Percentiles rank a stretch among this genome's conserved stretches.
Conservation (phyloP, 345 rosid species). For the Eucalyptus leucophloia region DNA sequence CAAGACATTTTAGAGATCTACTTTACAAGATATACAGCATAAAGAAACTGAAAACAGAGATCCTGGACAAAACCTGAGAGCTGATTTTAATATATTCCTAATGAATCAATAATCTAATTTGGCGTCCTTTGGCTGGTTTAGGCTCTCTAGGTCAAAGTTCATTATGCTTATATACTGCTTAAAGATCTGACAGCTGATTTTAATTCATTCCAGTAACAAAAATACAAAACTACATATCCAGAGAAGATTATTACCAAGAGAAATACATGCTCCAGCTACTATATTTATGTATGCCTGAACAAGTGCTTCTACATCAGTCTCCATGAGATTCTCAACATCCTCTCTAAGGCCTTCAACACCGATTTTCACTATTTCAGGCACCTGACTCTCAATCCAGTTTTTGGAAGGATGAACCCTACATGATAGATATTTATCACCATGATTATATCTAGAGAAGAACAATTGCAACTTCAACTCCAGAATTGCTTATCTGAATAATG, state of each 20-base stretch:
- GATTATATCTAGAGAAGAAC: neutral
- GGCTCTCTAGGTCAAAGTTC: neutral
- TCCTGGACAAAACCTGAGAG: neutral
- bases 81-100: neutral
- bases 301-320: conserved; percentile 65
- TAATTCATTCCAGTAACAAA: neutral
- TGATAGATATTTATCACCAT: neutral
- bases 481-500: neutral
- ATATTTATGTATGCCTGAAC: conserved; percentile 89
- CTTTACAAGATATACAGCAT: neutral
- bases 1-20: neutral
- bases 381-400: conserved; percentile 84
- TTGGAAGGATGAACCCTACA: conserved; percentile 71
- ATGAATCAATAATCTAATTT: neutral
- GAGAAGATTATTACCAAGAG: conserved; percentile 51
- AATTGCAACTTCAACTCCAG: neutral
- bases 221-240: neutral
- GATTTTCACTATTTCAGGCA: conserved; percentile 68
- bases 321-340: conserved; percentile 55
- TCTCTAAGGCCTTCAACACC: conserved; percentile 50
- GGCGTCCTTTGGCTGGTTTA: neutral
- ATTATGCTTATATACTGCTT: neutral
- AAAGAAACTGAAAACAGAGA: neutral
- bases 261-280: conserved; percentile 88
- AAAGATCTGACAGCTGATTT: neutral